These are phyloP conservation scores for Aspergillus sclerotiicarbonarius DNA, from an alignment of 495 filamentous ascomycete species.

Conservation along the genomic window DNA sequence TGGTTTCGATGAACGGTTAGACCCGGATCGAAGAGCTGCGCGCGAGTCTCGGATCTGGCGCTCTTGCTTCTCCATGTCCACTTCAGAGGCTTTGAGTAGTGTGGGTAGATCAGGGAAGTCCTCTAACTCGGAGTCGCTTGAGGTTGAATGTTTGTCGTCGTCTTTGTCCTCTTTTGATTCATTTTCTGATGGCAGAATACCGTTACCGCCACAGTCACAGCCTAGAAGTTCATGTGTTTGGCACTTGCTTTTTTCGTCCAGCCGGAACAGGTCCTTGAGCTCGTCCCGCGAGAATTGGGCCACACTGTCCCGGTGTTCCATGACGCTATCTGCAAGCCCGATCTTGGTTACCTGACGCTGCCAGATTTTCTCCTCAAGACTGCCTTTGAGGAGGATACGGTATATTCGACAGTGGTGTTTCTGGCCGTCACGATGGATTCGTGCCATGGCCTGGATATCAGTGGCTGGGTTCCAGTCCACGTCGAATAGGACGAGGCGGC, in stretches of 20 bases:
- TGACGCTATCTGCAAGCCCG: conserved; percentile 65
- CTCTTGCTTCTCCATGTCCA: conserved; percentile 63
- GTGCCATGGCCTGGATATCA: conserved; percentile 82
- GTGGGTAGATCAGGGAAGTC: conserved; percentile 41
- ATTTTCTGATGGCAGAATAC: conserved; percentile 17
- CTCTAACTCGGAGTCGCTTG: conserved; percentile 28
- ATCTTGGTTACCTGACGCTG: conserved; percentile 78
- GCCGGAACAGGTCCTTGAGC: conserved; percentile 66
- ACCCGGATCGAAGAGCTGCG: conserved; percentile 5
- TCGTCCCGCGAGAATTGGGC: conserved; percentile 66
- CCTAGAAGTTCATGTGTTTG: conserved; percentile 71
- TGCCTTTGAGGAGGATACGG: conserved; percentile 68
- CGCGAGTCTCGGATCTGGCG: background rate
- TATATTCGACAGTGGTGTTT: conserved; percentile 71
- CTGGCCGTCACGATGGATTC: conserved; percentile 78
- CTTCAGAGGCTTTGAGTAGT: conserved; percentile 56
- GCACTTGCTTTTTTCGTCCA: conserved; percentile 55
- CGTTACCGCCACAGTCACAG: conserved; percentile 64
- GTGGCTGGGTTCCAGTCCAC: conserved; percentile 84
- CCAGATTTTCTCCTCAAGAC: conserved; percentile 80
- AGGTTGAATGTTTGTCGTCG: background rate
- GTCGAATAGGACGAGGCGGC: conserved; percentile 73
- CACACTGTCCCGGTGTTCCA: conserved; percentile 60
- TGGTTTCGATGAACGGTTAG: too few species aligned
- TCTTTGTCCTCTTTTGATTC: background rate